Conservation (phyloP, 495 filamentous ascomycete species). For the Saxophila tyrrhenica region DNA sequence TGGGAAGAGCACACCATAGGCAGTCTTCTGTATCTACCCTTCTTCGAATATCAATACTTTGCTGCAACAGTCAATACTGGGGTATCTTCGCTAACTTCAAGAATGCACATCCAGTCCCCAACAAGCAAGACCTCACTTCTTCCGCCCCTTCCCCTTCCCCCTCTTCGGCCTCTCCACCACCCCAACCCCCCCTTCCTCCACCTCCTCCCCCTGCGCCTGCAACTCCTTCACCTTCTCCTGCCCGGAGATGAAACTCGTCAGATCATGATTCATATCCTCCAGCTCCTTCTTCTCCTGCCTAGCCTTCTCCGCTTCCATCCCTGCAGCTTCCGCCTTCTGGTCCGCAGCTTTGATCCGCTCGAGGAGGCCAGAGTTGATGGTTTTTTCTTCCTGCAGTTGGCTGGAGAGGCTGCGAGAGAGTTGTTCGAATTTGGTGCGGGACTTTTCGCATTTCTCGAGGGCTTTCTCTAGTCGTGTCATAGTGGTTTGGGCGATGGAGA, state of each 20-base stretch:
- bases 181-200: slow-evolving; percentile 45
- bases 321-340: slow-evolving; percentile 20
- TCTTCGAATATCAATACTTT: too few relatives aligned
- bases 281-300: slow-evolving; percentile 52
- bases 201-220: slow-evolving; percentile 38
- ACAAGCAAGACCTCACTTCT: slow-evolving; percentile 16
- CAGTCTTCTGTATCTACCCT: too few relatives aligned
- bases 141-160: slow-evolving; percentile 38
- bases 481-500: slow-evolving; percentile 42
- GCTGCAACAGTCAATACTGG: background rate
- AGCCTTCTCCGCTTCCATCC: slow-evolving; percentile 38
- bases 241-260: slow-evolving; percentile 79
- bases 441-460: slow-evolving; percentile 51
- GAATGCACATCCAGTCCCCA: background rate
- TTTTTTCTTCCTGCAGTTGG: slow-evolving; percentile 78
- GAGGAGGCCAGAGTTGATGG: slow-evolving; percentile 67
- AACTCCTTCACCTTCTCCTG: slow-evolving; percentile 68
- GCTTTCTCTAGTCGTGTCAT: slow-evolving; percentile 60
- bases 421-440: slow-evolving; percentile 57
- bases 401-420: slow-evolving; percentile 66
- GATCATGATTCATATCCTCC: slow-evolving; percentile 77
- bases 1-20: too few relatives aligned
- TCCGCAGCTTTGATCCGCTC: slow-evolving; percentile 59
- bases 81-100: slow-evolving; percentile 11
- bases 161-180: slow-evolving; percentile 38